These are phyloP conservation scores for Ensete ventricosum DNA, from an alignment of 176 grass and related monocot genomes.

Conservation along the genomic window DNA sequence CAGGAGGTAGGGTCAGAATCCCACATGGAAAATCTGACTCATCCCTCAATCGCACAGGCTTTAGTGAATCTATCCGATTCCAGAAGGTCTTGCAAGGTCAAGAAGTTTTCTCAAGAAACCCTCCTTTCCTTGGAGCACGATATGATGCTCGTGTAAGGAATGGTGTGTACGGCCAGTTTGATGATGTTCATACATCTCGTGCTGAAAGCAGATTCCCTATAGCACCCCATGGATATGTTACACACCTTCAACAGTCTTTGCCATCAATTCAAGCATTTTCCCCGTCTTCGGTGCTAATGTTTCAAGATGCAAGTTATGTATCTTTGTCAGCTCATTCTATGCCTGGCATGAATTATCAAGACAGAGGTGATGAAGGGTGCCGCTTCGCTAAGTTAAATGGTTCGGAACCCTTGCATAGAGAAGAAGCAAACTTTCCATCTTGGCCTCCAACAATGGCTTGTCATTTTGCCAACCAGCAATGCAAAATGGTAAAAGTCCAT, in stretches of 20 bases:
- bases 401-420: slow-evolving; percentile 27
- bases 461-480: slow-evolving; percentile 16
- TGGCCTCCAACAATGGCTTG: slow-evolving; percentile 34
- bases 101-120: slow-evolving; percentile 56
- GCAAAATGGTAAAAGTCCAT: slow-evolving; percentile 22
- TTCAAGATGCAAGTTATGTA: slow-evolving; percentile 29
- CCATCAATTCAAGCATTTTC: slow-evolving; percentile 41
- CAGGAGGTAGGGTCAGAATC: slow-evolving; percentile 28
- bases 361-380: slow-evolving; percentile 23
- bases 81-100: slow-evolving; percentile 99
- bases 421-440: slow-evolving; percentile 24
- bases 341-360: slow-evolving; percentile 7
- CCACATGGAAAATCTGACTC: slow-evolving; percentile 47
- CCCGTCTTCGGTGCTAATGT: slow-evolving; percentile 52
- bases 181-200: slow-evolving; percentile 22
- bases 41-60: slow-evolving; percentile 61
- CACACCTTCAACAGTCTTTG: slow-evolving; percentile 18
- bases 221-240: slow-evolving; percentile 30
- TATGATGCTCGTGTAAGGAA: slow-evolving; percentile 28
- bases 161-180: slow-evolving; percentile 27
- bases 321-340: slow-evolving; percentile 19
- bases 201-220: slow-evolving; percentile 34
- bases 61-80: slow-evolving; percentile 80
- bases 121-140: slow-evolving; percentile 37
- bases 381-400: slow-evolving; percentile 13